Evolutionary conservation across 2,329 filamentous ascomycete species (phyloP), one percentile per base, ranked within the genome.

Genomic region (Apiospora koreana): DNA sequence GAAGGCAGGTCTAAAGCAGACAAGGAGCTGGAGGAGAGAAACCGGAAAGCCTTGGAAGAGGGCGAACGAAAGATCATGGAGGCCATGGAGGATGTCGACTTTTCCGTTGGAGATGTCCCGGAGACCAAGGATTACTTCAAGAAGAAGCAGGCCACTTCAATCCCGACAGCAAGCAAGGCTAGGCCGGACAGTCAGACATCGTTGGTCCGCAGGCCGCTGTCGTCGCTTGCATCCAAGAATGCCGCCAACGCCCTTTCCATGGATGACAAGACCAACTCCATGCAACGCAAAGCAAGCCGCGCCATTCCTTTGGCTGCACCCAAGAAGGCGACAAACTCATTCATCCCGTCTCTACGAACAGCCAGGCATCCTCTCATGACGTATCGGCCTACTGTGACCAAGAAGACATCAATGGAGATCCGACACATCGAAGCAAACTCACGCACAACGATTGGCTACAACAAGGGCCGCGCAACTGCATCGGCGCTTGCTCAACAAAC

Each of bases 361-460:
- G 77, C 77, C 75, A 64, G 77, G 73, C 77, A 70, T 72, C 71
- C 71, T 3, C 72, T 65, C 71, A 86, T 85, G 68, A 78, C 41
- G 12, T 16, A 82, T n/a, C 54, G 54, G 18, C 75, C 80, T 7
- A 75, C 81, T 6, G 81, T 85, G 2, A 81, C 83, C 9, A 87
- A 86, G 71, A 78, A 81, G 65, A 81, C 85, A 0, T 85, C 85
- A 12, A 85, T 88, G 74, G 88, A 90, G 65, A 88, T 89, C 73
- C 86, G 86, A 10, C 85, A 87, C 14, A 91, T 92, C 1, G 86
- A 88, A 28, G 88, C 88, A 7, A 90, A 90, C 7, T 97, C 94
- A 1, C 89, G 91, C 73, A 95, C 90, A 69, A 97, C 94, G 0
- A 87, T 97, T 54, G 95, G 95, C 21, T 97, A 97, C 79, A 93